phyloP scores from a whole-genome alignment of 306 rosid species.

The Styphnolobium japonicum region DNA sequence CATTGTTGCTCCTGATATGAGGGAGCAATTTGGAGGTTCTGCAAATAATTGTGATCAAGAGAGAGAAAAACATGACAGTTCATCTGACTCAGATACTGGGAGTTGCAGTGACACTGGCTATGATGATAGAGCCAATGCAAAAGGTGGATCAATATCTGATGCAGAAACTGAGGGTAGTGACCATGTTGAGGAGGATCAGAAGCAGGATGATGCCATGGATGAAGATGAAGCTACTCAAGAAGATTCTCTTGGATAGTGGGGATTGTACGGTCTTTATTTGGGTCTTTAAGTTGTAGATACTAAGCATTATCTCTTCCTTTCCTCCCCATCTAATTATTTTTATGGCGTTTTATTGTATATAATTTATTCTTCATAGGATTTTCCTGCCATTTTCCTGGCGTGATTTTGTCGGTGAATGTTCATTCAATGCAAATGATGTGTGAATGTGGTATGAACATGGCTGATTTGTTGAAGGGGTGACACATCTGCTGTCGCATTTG shows the following conservation, averaged over 20 bases:
- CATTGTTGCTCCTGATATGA: constrained; percentile 65
- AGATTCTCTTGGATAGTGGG: constrained; percentile 44
- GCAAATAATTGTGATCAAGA: constrained; percentile 18
- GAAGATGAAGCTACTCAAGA: constrained; percentile 50
- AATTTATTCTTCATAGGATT: not conserved
- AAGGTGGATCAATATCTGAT: constrained; percentile 43
- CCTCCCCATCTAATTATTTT: not conserved
- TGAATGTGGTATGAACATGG: not conserved
- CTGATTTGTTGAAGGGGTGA: too few relatives aligned
- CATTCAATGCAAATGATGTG: not conserved
- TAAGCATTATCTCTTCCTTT: not conserved
- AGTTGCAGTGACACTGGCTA: constrained; percentile 31
- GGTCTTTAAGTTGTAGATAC: constrained; percentile 8
- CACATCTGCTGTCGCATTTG: too few relatives aligned
- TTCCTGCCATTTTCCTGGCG: not conserved
- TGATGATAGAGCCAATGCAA: constrained; percentile 16
- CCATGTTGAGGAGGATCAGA: constrained; percentile 31
- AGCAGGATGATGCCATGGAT: constrained; percentile 46
- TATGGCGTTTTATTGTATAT: not conserved
- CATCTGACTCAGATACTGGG: constrained; percentile 45
- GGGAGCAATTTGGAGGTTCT: constrained; percentile 48
- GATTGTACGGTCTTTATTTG: not conserved
- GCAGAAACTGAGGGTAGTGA: constrained; percentile 48
- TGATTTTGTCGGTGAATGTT: not conserved
- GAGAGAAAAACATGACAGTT: constrained; percentile 22